Conservation (phyloP, 176 grass and related monocot species). For the Eragrostis nindensis region DNA sequence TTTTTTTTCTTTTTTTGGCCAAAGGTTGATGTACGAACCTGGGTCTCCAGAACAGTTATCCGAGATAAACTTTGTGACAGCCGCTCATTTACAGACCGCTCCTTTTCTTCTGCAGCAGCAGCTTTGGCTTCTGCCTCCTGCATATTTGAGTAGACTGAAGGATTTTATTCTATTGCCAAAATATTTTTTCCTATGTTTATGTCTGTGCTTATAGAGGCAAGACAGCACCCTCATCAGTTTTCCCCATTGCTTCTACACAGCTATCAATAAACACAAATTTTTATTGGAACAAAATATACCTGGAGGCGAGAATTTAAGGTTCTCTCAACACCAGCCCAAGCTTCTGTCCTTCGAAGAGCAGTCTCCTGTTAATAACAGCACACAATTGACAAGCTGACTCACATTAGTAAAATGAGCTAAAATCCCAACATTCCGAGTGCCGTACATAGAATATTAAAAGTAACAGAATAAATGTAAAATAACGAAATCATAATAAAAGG, state of each 20-base stretch:
- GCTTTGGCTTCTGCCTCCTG: constrained; percentile 99
- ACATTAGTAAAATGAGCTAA: constrained; percentile 9
- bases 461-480: constrained; percentile 20
- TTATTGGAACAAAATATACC: constrained; percentile 51
- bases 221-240: constrained; percentile 9
- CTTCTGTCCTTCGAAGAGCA: constrained; percentile 86
- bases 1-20: too few species aligned
- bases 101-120: constrained; percentile 93
- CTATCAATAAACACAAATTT: constrained; percentile 27
- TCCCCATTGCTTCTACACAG: neutral
- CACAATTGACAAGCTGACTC: constrained; percentile 26
- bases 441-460: neutral
- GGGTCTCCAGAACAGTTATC: constrained; percentile 93
- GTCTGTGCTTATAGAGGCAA: constrained; percentile 12
- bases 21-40: constrained; percentile 58
- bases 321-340: constrained; percentile 94
- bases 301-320: constrained; percentile 92
- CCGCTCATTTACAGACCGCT: constrained; percentile 84
- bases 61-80: constrained; percentile 81
- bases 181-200: constrained; percentile 19
- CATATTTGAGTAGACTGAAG: constrained; percentile 47
- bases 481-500: constrained; percentile 24
- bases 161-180: constrained; percentile 13
- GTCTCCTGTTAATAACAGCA: constrained; percentile 73
- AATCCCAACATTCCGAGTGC: constrained; percentile 5